These are phyloP conservation scores for Aspergillus pseudoviridinutans DNA, from an alignment of 2,329 filamentous ascomycete species.

Conservation along the genomic window DNA sequence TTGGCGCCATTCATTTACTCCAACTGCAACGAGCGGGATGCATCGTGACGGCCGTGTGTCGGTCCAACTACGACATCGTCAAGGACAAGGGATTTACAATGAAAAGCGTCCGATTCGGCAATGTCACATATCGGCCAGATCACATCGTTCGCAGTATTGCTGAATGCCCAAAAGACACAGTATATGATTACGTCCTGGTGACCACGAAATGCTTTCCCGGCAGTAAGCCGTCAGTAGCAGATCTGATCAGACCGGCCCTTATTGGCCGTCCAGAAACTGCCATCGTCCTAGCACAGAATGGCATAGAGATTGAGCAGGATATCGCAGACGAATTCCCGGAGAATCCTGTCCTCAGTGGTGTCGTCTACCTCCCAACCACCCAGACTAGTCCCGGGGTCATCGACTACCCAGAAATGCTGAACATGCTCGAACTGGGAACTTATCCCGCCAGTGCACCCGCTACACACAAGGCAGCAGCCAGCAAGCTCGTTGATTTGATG, in stretches of 20 bases:
- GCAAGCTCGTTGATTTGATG: slow-evolving; percentile 42
- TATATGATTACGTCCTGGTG: slow-evolving; percentile 48
- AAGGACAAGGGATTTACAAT: slow-evolving; percentile 23
- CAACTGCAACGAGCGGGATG: slow-evolving; percentile 24
- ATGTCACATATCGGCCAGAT: slow-evolving; percentile 19
- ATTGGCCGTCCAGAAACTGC: slow-evolving; percentile 39
- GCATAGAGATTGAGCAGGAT: slow-evolving; percentile 57
- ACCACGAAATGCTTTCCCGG: slow-evolving; percentile 45
- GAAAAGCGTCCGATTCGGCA: slow-evolving; percentile 22
- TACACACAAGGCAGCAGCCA: slow-evolving; percentile 27
- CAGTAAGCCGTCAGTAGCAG: slow-evolving; percentile 28
- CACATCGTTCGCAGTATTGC: slow-evolving; percentile 15
- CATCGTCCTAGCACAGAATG: slow-evolving; percentile 60
- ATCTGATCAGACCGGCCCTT: slow-evolving; percentile 39
- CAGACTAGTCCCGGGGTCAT: slow-evolving; percentile 49
- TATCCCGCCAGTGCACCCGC: slow-evolving; percentile 38
- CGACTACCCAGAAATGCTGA: slow-evolving; percentile 40
- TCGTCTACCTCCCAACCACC: slow-evolving; percentile 52
- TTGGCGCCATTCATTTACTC: slow-evolving; percentile 29
- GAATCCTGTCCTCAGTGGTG: slow-evolving; percentile 53
- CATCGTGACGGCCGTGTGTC: slow-evolving; percentile 29
- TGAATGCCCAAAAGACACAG: slow-evolving; percentile 16
- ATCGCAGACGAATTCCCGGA: slow-evolving; percentile 48
- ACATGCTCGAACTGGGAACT: slow-evolving; percentile 49
- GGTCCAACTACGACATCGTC: slow-evolving; percentile 29